Evolutionary conservation across 129 eudicot species (phyloP), one percentile per base, ranked within the genome.

Genomic region (Deinandra increscens): DNA sequence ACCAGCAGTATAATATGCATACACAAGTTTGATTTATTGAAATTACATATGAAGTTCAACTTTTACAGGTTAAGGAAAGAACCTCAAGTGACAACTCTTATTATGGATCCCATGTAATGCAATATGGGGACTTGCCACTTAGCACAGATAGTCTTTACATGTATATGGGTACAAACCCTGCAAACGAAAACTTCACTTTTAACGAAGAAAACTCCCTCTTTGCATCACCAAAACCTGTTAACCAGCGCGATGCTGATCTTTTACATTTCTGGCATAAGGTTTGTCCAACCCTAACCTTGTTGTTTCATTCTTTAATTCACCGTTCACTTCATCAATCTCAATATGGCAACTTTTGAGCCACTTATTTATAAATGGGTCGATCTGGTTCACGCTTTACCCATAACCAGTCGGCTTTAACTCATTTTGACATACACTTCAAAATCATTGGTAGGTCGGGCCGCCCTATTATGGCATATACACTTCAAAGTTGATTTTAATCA

Each of bases 51-150:
- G 49, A 44, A 43, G 49, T 37, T 20, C 75, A 68, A 50, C 19
- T 70, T 70, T 42, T 79, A 53, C 81, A 92, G 98, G 98, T 94
- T 18, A 94, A 87, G 81, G 64, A 58, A 72, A 87, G 95, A 81
- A 93, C 98, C 63, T 79, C 95, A 36, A 85, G 63, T 78, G 92
- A 75, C 39, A 85, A 86, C 69, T 53, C 83, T 12, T 84, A 68
- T 58, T 88, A 85, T 72, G 98, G 98, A 41, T 93, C 98, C 76
- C 97, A 89, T 82, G 99, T 94, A 60, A 89, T 94, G 99, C 87
- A 94, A 83, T 94, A 81, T 56, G 99, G 97, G 7, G 97, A 94
- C 80, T 19, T 89, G 22, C 75, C 76, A 69, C 87, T 87, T 19
- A 94, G 87, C 77, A 72, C 77, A 74, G 97, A 94, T 33, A 43